These are phyloP conservation scores for Pseudocercospora vitis DNA, from an alignment of 2,329 filamentous ascomycete species.

Conservation along the genomic window DNA sequence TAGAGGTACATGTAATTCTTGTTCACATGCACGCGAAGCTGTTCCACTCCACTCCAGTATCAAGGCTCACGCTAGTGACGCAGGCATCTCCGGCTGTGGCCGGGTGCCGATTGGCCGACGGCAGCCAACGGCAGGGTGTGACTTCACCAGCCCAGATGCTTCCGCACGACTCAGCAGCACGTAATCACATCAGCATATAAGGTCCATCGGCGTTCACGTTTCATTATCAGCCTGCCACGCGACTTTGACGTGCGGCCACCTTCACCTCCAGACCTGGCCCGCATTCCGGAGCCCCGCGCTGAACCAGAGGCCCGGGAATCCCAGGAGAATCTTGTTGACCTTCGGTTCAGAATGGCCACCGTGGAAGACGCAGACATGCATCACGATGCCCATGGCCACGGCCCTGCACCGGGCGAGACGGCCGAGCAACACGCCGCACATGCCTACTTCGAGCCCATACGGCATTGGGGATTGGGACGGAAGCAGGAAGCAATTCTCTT, in stretches of 20 bases:
- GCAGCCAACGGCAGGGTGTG: background rate
- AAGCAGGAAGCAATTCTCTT: constrained; percentile 33
- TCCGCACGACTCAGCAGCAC: constrained; percentile 1
- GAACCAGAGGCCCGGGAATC: background rate
- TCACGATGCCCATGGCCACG: constrained; percentile 18
- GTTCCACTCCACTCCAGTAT: too few species aligned
- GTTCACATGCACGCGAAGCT: too few species aligned
- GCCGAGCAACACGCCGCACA: constrained; percentile 34
- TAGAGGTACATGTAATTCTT: background rate
- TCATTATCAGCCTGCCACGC: background rate
- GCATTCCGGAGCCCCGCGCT: background rate
- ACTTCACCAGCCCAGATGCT: background rate
- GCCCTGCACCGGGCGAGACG: constrained; percentile 32
- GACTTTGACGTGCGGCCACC: background rate
- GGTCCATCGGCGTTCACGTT: background rate
- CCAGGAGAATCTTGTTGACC: constrained; percentile 6
- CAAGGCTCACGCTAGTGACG: background rate
- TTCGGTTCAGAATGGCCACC: constrained; percentile 17
- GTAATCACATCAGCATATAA: too few species aligned
- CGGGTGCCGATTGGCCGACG: background rate
- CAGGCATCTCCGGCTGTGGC: background rate
- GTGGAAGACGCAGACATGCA: constrained; percentile 23
- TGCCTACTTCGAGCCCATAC: constrained; percentile 23
- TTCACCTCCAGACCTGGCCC: background rate
- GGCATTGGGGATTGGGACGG: constrained; percentile 34